A percentile compares a stretch with the other conserved stretches of the same genome.
Conservation (phyloP, 75 land plant genomes). For the Pinus taeda region DNA sequence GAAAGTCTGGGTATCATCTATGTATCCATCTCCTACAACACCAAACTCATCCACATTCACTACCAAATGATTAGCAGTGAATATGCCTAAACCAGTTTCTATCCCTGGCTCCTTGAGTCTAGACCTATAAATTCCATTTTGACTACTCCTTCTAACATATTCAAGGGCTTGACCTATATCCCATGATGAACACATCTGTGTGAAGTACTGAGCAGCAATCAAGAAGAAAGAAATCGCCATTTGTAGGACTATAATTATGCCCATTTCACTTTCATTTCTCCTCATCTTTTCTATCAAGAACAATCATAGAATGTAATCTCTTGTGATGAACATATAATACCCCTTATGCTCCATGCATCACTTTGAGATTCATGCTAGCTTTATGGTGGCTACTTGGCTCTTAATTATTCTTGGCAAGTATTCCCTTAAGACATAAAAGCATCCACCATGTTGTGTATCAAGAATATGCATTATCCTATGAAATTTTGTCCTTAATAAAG, state of each 20-base stretch:
- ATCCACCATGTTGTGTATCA: too few species aligned
- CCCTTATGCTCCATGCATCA: too few species aligned
- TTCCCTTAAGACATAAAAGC: too few species aligned
- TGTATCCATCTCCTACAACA: constrained; percentile 69
- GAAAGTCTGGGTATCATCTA: constrained; percentile 68
- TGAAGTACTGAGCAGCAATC: background rate
- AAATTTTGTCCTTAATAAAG: too few species aligned
- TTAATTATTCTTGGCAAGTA: too few species aligned
- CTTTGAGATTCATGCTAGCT: too few species aligned
- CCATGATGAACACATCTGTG: constrained; percentile 30
- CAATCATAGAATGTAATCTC: too few species aligned
- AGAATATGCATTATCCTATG: too few species aligned
- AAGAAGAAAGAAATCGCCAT: background rate
- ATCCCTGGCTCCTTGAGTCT: background rate
- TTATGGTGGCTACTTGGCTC: too few species aligned
- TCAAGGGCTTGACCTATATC: background rate
- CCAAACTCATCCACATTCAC: constrained; percentile 61
- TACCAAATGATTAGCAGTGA: background rate
- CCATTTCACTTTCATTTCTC: constrained; percentile 1
- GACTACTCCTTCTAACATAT: too few species aligned
- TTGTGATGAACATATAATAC: too few species aligned
- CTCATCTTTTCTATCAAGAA: background rate
- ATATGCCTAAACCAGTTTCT: background rate
- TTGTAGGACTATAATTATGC: background rate
- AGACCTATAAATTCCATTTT: too few species aligned